Evolutionary conservation across 2,329 filamentous ascomycete species (phyloP), one percentile per base, ranked within the genome.

Genomic region (Neophaeococcomyces mojaviensis): DNA sequence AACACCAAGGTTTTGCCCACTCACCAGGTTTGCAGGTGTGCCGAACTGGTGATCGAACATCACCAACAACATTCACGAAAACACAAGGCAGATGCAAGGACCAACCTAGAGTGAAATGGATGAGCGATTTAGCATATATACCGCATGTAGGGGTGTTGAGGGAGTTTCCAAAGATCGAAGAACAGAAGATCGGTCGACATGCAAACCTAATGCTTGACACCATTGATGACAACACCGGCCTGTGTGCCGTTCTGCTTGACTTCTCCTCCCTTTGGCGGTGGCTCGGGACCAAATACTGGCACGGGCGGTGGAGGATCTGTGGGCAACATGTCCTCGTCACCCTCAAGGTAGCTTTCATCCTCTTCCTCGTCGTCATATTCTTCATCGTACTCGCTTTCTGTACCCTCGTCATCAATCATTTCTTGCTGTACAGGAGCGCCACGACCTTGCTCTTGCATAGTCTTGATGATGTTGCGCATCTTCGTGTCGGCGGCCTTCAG

Each of bases 361-460:
- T 80, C 78, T 22, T 80, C 68, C 55, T 75, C 75, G 24, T 78
- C 74, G 55, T 82, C 81, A 42, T 77, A 74, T 5, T 73, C 72
- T 35, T 74, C 71, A 38, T 76, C 73, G 51, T 76, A 75, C 33
- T 76, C 73, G 41, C 60, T 69, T 59, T 66, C 73, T 52, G 62
- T 67, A 53, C 63, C 69, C 39, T 71, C 64, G 56, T 75, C 64
- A 26, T 66, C 65, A 63, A 79, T 81, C 53, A 78, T 71, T 54
- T 77, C 78, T 42, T 50, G 48, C 28, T 52, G 50, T 53, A 71
- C 75, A 48, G 79, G 81, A 48, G 85, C 77, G 46, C 88, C 88
- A 49, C 90, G 82, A 13, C 90, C 89, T 61, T 96, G 89, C 55
- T 87, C 86, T 66, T 97, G 90, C 88, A 97, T 95, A 59, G 88